These are phyloP conservation scores for Blumeria hordei DNA, from an alignment of 2,329 filamentous ascomycete species.

Conservation along the genomic window DNA sequence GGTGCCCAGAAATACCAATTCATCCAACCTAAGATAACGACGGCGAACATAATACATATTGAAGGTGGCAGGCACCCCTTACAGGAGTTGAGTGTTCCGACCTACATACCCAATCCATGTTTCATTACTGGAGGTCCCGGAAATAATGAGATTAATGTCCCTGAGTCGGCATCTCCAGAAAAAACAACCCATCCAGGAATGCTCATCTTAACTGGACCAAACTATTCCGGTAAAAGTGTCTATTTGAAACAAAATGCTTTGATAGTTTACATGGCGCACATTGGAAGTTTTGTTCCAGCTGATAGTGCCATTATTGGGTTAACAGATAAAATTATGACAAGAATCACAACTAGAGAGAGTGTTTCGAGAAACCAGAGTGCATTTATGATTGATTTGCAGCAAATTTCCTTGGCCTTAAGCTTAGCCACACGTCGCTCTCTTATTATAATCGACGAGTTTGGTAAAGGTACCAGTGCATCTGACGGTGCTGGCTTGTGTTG, in stretches of 20 bases:
- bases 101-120: constrained; percentile 67
- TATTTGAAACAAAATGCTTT: constrained; percentile 85
- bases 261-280: constrained; percentile 77
- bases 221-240: constrained; percentile 90
- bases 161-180: neutral
- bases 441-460: constrained; percentile 82
- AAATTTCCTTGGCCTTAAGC: constrained; percentile 53
- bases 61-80: constrained; percentile 62
- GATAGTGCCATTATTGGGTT: constrained; percentile 52
- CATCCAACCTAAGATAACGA: constrained; percentile 41
- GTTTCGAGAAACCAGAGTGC: constrained; percentile 33
- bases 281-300: constrained; percentile 81
- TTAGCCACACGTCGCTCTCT: constrained; percentile 55
- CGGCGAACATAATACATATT: constrained; percentile 47
- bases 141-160: constrained; percentile 5
- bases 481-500: constrained; percentile 34
- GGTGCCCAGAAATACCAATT: constrained; percentile 56
- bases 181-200: constrained; percentile 28
- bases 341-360: constrained; percentile 51
- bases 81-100: constrained; percentile 59
- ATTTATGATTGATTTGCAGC: constrained; percentile 60
- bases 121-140: constrained; percentile 36
- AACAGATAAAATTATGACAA: constrained; percentile 79
- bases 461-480: constrained; percentile 33
- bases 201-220: constrained; percentile 71